Conservation (phyloP, 352 stramenopile genomes). For the Phytopythium boreale region DNA sequence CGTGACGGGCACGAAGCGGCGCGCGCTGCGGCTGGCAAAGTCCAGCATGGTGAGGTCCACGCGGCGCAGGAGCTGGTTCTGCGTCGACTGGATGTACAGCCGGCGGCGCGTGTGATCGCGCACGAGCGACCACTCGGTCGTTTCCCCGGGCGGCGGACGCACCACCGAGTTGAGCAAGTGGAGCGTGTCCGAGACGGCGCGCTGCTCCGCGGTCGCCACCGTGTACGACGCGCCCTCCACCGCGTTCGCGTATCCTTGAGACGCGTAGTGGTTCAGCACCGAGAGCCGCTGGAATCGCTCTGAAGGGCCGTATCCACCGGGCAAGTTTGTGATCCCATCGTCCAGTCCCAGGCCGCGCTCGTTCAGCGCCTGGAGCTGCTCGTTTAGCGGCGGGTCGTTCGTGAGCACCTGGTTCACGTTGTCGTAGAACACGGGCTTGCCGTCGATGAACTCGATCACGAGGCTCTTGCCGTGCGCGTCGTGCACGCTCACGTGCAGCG, state of each 20-base stretch:
- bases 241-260: slow-evolving; percentile 31
- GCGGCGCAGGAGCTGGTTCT: slow-evolving; percentile 63
- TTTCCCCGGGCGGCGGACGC: slow-evolving; percentile 34
- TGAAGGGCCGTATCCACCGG: slow-evolving; percentile 49
- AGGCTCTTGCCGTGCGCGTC: slow-evolving; percentile 58
- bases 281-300: slow-evolving; percentile 67
- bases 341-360: slow-evolving; percentile 1
- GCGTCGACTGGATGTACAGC: slow-evolving; percentile 70
- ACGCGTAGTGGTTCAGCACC: slow-evolving; percentile 50
- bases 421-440: slow-evolving; percentile 49
- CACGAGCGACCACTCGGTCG: slow-evolving; percentile 71
- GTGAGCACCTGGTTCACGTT: slow-evolving; percentile 68
- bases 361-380: slow-evolving; percentile 30
- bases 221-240: slow-evolving; percentile 39
- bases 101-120: slow-evolving; percentile 55
- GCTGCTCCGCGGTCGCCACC: slow-evolving; percentile 52
- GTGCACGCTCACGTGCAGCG: slow-evolving; percentile 64
- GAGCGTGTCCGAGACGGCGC: slow-evolving; percentile 42
- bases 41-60: slow-evolving; percentile 60
- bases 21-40: slow-evolving; percentile 36
- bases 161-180: slow-evolving; percentile 71
- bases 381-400: slow-evolving; percentile 55
- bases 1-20: slow-evolving; percentile 52
- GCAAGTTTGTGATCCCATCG: slow-evolving; percentile 14
- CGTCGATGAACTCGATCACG: slow-evolving; percentile 70